These are phyloP conservation scores for Periconia digitata DNA, from an alignment of 2,329 filamentous ascomycete species.

Conservation along the genomic window DNA sequence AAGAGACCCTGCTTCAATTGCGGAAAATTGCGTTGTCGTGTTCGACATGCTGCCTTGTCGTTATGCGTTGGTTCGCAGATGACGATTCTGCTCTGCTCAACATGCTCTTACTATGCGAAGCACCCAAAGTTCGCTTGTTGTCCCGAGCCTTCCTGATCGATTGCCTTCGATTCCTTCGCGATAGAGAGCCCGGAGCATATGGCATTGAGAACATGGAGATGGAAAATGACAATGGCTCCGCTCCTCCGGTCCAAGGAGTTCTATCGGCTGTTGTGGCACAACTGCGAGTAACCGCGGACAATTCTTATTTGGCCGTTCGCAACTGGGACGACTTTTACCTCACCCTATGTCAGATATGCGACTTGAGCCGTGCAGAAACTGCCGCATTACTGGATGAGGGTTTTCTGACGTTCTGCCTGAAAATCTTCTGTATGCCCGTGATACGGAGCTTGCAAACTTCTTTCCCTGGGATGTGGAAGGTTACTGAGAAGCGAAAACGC, in stretches of 20 bases:
- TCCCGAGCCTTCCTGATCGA: slow-evolving; percentile 34
- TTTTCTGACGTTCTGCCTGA: slow-evolving; percentile 33
- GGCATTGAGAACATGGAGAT: slow-evolving; percentile 26
- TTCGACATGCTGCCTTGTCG: slow-evolving; percentile 57
- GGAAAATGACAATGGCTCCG: slow-evolving; percentile 31
- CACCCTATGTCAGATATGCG: slow-evolving; percentile 29
- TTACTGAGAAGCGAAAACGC: slow-evolving; percentile 33
- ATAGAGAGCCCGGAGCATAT: slow-evolving; percentile 33
- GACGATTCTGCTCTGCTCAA: slow-evolving; percentile 63
- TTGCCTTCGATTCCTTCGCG: slow-evolving; percentile 32
- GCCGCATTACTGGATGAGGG: slow-evolving; percentile 27
- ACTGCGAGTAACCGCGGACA: slow-evolving; percentile 23
- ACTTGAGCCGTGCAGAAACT: slow-evolving; percentile 32
- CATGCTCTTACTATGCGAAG: slow-evolving; percentile 51
- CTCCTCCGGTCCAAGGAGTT: slow-evolving; percentile 13
- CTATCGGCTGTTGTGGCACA: slow-evolving; percentile 20
- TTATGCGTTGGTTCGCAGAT: slow-evolving; percentile 62
- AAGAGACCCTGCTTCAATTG: slow-evolving; percentile 57
- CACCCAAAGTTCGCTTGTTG: slow-evolving; percentile 31
- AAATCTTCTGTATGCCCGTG: slow-evolving; percentile 32
- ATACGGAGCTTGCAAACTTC: slow-evolving; percentile 12
- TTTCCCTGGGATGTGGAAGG: slow-evolving; percentile 25
- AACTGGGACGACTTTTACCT: slow-evolving; percentile 43
- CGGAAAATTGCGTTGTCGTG: slow-evolving; percentile 55
- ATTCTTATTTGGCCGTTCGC: slow-evolving; percentile 22